Percentiles rank a stretch among this genome's conserved stretches.
Evolutionary conservation across 129 eudicot genomes (phyloP).

Genomic region (Calendula officinalis): DNA sequence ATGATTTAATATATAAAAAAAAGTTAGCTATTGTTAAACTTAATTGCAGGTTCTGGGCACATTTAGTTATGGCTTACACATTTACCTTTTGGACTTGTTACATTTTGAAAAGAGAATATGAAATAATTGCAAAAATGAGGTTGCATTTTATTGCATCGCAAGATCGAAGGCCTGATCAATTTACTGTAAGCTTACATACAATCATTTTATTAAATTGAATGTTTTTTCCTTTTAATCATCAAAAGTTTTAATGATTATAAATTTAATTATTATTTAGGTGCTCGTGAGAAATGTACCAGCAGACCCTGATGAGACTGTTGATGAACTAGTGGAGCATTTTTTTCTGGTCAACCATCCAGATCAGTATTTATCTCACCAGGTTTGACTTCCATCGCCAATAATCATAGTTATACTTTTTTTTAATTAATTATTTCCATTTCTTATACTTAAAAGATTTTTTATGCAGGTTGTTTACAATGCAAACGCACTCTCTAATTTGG

Average conservation of each 20-base stretch:
- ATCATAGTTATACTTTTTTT: neutral
- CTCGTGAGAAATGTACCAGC: constrained; percentile 91
- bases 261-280: constrained; percentile 44
- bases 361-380: constrained; percentile 88
- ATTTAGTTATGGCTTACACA: constrained; percentile 72
- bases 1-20: neutral
- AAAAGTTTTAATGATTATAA: neutral
- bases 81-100: constrained; percentile 87
- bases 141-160: constrained; percentile 72
- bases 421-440: neutral
- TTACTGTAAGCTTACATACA: constrained; percentile 53
- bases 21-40: neutral
- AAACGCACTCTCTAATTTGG: constrained; percentile 55
- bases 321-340: constrained; percentile 92
- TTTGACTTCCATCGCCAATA: constrained; percentile 14
- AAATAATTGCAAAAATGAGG: constrained; percentile 57
- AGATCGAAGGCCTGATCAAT: constrained; percentile 89
- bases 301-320: constrained; percentile 75
- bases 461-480: constrained; percentile 74
- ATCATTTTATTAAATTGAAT: neutral
- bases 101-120: constrained; percentile 70
- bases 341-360: constrained; percentile 86
- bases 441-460: constrained; percentile 13
- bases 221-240: neutral
- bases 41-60: constrained; percentile 70